These are phyloP conservation scores for Syzygium syzygioides DNA, from an alignment of 441 rosid species.

Conservation along the genomic window DNA sequence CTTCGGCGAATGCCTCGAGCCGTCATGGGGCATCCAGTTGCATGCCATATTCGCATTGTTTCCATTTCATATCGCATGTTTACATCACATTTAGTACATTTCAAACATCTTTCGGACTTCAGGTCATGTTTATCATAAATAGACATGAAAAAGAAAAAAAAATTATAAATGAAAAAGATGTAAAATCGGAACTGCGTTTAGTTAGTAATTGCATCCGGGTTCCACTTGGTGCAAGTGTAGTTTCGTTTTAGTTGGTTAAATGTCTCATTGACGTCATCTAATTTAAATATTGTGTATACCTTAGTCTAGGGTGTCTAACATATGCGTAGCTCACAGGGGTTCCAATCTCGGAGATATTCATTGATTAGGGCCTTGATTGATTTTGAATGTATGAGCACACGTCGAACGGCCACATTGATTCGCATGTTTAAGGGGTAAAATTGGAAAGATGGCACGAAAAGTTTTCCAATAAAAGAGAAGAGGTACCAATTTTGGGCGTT, in stretches of 20 bases:
- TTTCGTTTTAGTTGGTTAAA: neutral
- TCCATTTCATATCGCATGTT: neutral
- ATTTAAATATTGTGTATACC: neutral
- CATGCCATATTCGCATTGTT: neutral
- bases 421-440: neutral
- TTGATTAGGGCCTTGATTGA: neutral
- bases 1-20: neutral
- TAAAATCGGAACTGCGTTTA: neutral
- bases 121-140: neutral
- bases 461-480: neutral
- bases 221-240: neutral
- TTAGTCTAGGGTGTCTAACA: neutral
- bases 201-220: accelerated
- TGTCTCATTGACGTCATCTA: neutral
- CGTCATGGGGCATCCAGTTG: neutral
- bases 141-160: neutral
- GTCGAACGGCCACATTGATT: neutral
- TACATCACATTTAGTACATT: neutral
- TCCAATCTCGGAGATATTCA: neutral
- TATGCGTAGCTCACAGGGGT: neutral
- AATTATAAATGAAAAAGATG: neutral
- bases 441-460: neutral
- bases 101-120: neutral
- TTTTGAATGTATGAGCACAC: neutral
- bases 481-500: neutral